phyloP scores from a whole-genome alignment of 345 rosid genomes.

The Heritiera fomes region DNA sequence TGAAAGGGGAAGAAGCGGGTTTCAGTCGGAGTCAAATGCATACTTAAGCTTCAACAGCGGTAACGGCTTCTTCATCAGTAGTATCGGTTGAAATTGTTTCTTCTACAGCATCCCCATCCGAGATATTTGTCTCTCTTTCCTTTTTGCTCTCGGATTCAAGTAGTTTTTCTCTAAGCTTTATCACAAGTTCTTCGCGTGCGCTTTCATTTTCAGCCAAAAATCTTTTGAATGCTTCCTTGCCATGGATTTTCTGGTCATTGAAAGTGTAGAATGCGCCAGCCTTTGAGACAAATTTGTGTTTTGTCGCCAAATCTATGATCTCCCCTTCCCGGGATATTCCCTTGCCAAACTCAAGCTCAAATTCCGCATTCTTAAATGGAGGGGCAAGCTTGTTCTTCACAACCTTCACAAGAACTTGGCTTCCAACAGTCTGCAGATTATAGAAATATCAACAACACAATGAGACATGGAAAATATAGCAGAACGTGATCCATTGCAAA shows the following conservation, averaged over 20 bases:
- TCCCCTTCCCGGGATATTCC: constrained; percentile 78
- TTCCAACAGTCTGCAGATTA: constrained; percentile 64
- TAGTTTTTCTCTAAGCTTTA: constrained; percentile 66
- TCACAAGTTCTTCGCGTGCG: constrained; percentile 58
- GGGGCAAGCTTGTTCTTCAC: constrained; percentile 97
- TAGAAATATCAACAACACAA: constrained; percentile 2
- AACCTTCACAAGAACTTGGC: constrained; percentile 75
- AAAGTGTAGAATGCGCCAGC: constrained; percentile 50
- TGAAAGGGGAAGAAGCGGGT: constrained; percentile 13
- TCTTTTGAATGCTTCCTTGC: constrained; percentile 78
- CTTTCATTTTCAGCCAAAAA: constrained; percentile 51
- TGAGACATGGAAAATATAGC: constrained; percentile 4
- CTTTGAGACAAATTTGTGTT: constrained; percentile 65
- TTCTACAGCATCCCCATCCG: constrained; percentile 37
- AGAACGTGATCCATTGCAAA: background rate
- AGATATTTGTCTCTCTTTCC: constrained; percentile 29
- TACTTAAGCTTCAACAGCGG: constrained; percentile 58
- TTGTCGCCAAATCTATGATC: constrained; percentile 72
- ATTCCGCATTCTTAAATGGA: constrained; percentile 77
- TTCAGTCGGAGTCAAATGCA: background rate
- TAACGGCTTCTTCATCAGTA: constrained; percentile 71
- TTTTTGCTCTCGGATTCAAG: constrained; percentile 30
- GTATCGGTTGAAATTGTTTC: constrained; percentile 45
- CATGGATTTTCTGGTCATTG: constrained; percentile 55
- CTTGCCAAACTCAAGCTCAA: constrained; percentile 94